These are phyloP conservation scores for Scopulariopsis brevicaulis DNA, from an alignment of 2,329 filamentous ascomycete species.

Conservation along the genomic window DNA sequence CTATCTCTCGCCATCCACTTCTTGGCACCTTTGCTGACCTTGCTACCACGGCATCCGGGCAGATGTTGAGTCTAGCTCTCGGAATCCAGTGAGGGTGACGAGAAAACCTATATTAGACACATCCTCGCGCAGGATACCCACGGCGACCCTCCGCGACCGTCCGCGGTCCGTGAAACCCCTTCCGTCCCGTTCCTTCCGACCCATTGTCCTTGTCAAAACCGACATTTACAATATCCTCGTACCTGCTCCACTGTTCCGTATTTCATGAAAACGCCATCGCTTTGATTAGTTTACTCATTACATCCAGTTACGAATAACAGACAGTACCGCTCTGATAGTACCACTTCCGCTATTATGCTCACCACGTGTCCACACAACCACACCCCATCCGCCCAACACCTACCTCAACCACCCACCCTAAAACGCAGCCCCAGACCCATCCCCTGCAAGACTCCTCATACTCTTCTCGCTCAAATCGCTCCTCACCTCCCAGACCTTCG, in stretches of 20 bases:
- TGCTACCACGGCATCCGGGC: too few relatives aligned
- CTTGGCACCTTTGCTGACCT: too few relatives aligned
- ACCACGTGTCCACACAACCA: background rate
- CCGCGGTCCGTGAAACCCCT: too few relatives aligned
- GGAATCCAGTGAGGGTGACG: too few relatives aligned
- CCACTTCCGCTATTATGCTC: background rate
- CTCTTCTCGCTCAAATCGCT: constrained; percentile 45
- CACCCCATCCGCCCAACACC: background rate
- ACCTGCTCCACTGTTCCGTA: background rate
- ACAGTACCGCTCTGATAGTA: background rate
- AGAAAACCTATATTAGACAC: too few relatives aligned
- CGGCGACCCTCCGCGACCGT: too few relatives aligned
- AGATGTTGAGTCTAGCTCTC: too few relatives aligned
- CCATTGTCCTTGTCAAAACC: background rate
- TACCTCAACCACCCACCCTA: constrained; percentile 13
- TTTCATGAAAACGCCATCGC: background rate
- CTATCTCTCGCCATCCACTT: too few relatives aligned
- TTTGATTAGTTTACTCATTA: background rate
- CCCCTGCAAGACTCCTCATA: constrained; percentile 44
- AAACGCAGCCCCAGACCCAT: constrained; percentile 43
- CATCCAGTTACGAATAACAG: background rate
- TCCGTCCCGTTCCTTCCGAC: too few relatives aligned
- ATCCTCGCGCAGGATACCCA: too few relatives aligned
- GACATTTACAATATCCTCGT: background rate
- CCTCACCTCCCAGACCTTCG: constrained; percentile 39